Conservation (phyloP, 106 monocot species). For the Dioscorea alata region DNA sequence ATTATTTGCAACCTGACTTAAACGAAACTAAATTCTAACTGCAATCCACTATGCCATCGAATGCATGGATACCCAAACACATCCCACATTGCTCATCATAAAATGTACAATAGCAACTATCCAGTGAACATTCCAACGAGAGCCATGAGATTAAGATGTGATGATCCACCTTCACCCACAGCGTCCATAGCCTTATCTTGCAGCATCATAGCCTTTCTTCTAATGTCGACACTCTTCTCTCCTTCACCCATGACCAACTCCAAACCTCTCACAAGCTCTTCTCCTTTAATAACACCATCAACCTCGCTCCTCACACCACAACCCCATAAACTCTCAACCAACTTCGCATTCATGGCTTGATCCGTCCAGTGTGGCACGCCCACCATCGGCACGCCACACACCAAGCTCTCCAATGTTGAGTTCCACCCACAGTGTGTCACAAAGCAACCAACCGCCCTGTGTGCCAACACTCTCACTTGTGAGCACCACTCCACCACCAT, state of each 20-base stretch:
- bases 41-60: no score
- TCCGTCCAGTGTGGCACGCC: constrained; percentile 29
- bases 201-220: background rate
- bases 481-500: constrained; percentile 47
- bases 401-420: constrained; percentile 23
- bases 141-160: background rate
- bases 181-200: background rate
- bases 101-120: no score
- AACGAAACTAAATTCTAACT: no score
- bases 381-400: constrained; percentile 25
- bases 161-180: background rate
- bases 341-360: constrained; percentile 30
- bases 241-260: constrained; percentile 7
- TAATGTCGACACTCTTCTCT: background rate
- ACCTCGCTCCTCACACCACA: constrained; percentile 1
- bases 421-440: constrained; percentile 16
- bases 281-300: background rate
- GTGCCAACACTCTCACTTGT: constrained; percentile 32
- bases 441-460: constrained; percentile 27
- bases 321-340: background rate
- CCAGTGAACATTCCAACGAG: background rate
- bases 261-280: constrained; percentile 19
- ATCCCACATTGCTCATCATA: no score
- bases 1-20: no score
- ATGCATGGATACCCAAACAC: no score